These are phyloP conservation scores for Silybum marianum DNA, from an alignment of 129 eudicot species.

Conservation along the genomic window DNA sequence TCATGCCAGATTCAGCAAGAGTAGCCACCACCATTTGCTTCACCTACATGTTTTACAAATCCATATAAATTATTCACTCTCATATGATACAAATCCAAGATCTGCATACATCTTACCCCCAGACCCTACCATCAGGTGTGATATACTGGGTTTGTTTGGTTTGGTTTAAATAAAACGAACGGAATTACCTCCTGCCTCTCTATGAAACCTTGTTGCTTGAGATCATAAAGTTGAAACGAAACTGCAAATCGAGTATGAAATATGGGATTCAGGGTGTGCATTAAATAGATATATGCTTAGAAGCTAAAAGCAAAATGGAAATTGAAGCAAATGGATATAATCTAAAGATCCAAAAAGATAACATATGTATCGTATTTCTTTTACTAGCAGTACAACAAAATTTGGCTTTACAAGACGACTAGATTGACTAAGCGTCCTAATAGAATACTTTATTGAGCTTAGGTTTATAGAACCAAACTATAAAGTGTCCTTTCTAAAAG, in stretches of 20 bases:
- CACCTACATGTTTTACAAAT: constrained; percentile 46
- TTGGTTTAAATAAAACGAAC: neutral
- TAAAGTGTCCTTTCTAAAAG: too few relatives aligned
- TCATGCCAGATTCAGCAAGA: constrained; percentile 94
- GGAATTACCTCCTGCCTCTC: constrained; percentile 86
- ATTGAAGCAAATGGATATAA: too few relatives aligned
- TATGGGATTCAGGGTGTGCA: neutral
- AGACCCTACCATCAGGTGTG: too few relatives aligned
- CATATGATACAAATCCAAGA: neutral
- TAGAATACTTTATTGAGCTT: too few relatives aligned
- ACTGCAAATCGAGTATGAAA: constrained; percentile 44
- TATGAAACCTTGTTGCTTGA: constrained; percentile 94
- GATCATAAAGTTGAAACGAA: constrained; percentile 91
- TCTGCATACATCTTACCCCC: neutral
- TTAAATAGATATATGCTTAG: neutral
- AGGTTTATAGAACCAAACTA: too few relatives aligned
- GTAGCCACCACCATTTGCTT: constrained; percentile 98
- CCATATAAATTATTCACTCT: neutral
- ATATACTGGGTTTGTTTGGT: too few relatives aligned
- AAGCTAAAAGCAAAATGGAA: too few relatives aligned
- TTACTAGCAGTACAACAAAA: too few relatives aligned
- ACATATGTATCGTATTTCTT: too few relatives aligned
- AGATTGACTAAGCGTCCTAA: too few relatives aligned
- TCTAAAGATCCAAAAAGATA: too few relatives aligned
- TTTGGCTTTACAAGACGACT: too few relatives aligned